Conservation (phyloP, 78 protist species). For the Dictyostelium purpureum region DNA sequence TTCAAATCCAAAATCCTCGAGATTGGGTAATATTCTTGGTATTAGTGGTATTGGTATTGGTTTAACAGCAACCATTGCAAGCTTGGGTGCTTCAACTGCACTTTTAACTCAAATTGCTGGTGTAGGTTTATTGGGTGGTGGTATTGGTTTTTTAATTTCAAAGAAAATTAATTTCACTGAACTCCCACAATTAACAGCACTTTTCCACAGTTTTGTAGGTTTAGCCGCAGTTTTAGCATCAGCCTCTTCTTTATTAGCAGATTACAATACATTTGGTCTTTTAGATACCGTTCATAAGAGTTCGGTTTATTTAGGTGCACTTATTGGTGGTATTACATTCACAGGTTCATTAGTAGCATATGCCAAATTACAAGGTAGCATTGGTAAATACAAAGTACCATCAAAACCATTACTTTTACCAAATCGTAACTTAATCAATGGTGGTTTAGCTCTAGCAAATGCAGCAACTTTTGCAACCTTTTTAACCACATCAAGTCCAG, state of each 20-base stretch:
- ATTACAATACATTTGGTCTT: not conserved
- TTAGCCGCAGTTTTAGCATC: constrained; percentile 83
- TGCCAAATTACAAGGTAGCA: constrained; percentile 92
- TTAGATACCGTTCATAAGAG: constrained; percentile 45
- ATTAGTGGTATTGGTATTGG: constrained; percentile 81
- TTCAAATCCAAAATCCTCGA: constrained; percentile 25
- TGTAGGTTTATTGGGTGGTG: constrained; percentile 50
- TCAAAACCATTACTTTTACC: constrained; percentile 83
- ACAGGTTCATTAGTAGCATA: constrained; percentile 97
- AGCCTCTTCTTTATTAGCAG: not conserved
- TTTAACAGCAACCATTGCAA: constrained; percentile 37
- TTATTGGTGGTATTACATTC: constrained; percentile 93
- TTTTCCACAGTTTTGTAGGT: constrained; percentile 91
- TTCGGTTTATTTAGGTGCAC: constrained; percentile 84
- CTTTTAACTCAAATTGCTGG: constrained; percentile 20
- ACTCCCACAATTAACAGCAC: constrained; percentile 90
- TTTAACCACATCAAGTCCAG: constrained; percentile 40
- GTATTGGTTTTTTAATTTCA: constrained; percentile 70
- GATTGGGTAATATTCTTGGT: constrained; percentile 77
- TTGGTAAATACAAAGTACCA: constrained; percentile 32
- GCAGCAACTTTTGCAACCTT: constrained; percentile 49
- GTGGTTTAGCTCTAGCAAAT: constrained; percentile 34
- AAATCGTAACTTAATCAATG: constrained; percentile 76
- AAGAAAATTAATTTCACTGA: constrained; percentile 65
- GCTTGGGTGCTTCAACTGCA: not conserved